Evolutionary conservation across 169 alveolate genomes (phyloP).

Genomic region (Cryptosporidium muris): DNA sequence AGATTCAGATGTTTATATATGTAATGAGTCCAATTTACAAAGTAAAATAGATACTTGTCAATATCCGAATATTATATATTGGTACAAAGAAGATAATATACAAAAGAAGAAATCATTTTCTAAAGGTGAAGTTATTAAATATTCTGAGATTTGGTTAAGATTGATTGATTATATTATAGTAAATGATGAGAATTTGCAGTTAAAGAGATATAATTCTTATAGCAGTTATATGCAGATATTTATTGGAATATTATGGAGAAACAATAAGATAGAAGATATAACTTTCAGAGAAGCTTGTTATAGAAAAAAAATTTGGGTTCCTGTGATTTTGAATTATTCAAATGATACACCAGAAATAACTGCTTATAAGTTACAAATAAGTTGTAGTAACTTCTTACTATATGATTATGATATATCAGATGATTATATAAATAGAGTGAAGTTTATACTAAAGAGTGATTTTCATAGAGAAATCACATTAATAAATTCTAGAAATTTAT

Average conservation of each 20-base stretch:
- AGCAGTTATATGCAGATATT: not conserved
- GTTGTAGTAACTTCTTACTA: slow-evolving; percentile 9
- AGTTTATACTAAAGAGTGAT: not conserved
- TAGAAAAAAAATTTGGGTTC: not conserved
- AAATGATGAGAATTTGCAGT: too few relatives aligned
- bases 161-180: too few relatives aligned
- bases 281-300: slow-evolving; percentile 52
- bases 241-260: slow-evolving; percentile 49
- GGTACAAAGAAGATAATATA: too few relatives aligned
- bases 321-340: slow-evolving; percentile 34
- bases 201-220: too few relatives aligned
- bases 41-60: too few relatives aligned
- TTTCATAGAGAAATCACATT: not conserved
- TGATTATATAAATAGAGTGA: slow-evolving; percentile 11
- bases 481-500: not conserved
- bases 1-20: too few relatives aligned
- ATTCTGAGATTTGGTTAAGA: too few relatives aligned
- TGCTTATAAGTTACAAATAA: slow-evolving; percentile 22
- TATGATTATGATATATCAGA: slow-evolving; percentile 20
- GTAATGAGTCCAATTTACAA: too few relatives aligned
- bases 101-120: too few relatives aligned
- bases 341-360: slow-evolving; percentile 39
- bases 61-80: too few relatives aligned
- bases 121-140: too few relatives aligned
- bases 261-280: slow-evolving; percentile 50